These are phyloP conservation scores for Penicillium nordicum DNA, from an alignment of 2,329 filamentous ascomycete genomes.

Conservation along the genomic window DNA sequence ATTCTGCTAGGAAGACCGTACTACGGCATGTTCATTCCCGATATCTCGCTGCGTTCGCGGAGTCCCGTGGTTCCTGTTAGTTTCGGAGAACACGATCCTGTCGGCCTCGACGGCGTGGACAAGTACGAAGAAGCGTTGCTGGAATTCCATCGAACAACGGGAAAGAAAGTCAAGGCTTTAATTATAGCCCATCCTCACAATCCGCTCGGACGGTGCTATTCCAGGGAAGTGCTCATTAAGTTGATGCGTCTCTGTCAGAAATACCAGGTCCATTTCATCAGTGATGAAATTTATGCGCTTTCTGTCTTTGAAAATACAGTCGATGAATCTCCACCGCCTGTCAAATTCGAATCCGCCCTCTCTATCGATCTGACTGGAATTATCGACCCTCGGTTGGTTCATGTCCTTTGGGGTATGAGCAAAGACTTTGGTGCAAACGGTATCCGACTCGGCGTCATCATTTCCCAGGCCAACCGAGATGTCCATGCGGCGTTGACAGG, in stretches of 20 bases:
- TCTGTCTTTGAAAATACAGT: slow-evolving; percentile 48
- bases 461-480: slow-evolving; percentile 46
- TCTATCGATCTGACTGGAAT: slow-evolving; percentile 44
- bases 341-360: slow-evolving; percentile 48
- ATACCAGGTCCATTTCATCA: slow-evolving; percentile 53
- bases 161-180: slow-evolving; percentile 46
- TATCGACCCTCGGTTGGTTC: slow-evolving; percentile 51
- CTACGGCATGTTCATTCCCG: slow-evolving; percentile 50
- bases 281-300: slow-evolving; percentile 59
- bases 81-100: slow-evolving; percentile 46
- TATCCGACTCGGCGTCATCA: slow-evolving; percentile 51
- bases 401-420: slow-evolving; percentile 49
- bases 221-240: slow-evolving; percentile 38
- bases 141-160: slow-evolving; percentile 34
- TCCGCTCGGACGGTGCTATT: slow-evolving; percentile 51
- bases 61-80: slow-evolving; percentile 44
- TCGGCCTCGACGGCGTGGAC: slow-evolving; percentile 39
- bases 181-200: slow-evolving; percentile 54
- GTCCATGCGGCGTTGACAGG: slow-evolving; percentile 41
- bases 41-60: slow-evolving; percentile 45
- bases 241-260: slow-evolving; percentile 51
- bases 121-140: slow-evolving; percentile 47
- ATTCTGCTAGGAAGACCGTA: slow-evolving; percentile 37
- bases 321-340: slow-evolving; percentile 20
- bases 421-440: slow-evolving; percentile 59